Conservation (phyloP, 2,329 filamentous ascomycete species). For the Pseudocercospora fijiensis region DNA sequence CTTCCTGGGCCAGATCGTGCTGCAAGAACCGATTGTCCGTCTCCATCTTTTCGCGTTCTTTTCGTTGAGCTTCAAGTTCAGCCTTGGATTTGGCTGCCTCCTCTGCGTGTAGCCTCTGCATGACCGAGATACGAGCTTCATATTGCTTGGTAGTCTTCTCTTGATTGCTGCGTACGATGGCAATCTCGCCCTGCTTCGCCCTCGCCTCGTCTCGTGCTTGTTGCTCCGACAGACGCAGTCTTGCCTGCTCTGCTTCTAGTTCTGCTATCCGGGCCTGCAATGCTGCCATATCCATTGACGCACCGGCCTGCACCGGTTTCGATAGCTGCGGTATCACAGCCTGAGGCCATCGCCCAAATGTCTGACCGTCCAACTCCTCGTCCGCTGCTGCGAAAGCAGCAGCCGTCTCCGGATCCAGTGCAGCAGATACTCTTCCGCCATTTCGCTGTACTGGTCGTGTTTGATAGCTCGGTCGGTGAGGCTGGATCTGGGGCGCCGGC, state of each 20-base stretch:
- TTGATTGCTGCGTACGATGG: conserved; percentile 71
- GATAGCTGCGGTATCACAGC: conserved; percentile 9
- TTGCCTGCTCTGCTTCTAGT: conserved; percentile 46
- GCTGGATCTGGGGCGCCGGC: conserved; percentile 22
- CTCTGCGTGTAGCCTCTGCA: conserved; percentile 65
- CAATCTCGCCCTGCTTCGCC: conserved; percentile 67
- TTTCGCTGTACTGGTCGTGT: conserved; percentile 10
- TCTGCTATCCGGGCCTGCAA: conserved; percentile 47
- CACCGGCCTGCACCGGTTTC: conserved; percentile 4
- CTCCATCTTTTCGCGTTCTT: conserved; percentile 63
- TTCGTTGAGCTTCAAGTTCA: conserved; percentile 63
- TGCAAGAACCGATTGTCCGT: conserved; percentile 72
- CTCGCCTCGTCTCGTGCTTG: conserved; percentile 53
- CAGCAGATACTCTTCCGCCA: conserved; percentile 15
- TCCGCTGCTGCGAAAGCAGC: conserved; percentile 38
- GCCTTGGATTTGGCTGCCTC: conserved; percentile 63
- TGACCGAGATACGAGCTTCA: conserved; percentile 60
- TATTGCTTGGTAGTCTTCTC: conserved; percentile 62
- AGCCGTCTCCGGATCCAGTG: conserved; percentile 32
- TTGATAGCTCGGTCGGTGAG: conserved; percentile 10
- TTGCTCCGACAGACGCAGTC: conserved; percentile 43
- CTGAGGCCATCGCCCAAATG: conserved; percentile 29
- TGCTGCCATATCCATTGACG: conserved; percentile 31
- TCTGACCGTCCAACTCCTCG: conserved; percentile 31
- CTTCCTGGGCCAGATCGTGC: conserved; percentile 67